Percentiles rank a stretch among this genome's conserved stretches.
Conservation (phyloP, 2,329 filamentous ascomycete species). For the Xylariomycetidae sp. region DNA sequence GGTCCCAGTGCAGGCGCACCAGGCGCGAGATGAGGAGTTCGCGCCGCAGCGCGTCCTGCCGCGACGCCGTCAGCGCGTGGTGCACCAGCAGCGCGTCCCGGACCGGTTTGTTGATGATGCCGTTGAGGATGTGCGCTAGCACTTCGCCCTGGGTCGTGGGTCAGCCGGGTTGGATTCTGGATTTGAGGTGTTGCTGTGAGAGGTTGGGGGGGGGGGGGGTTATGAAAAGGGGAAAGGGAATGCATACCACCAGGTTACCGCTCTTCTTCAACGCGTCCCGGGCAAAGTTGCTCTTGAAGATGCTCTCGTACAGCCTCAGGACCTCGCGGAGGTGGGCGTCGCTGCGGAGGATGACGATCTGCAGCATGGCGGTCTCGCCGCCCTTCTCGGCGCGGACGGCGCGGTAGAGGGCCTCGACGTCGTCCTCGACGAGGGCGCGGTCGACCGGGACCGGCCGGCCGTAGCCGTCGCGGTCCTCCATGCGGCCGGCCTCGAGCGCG, state of each 20-base stretch:
- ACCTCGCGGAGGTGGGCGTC: conserved; percentile 79
- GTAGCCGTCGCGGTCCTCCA: conserved; percentile 69
- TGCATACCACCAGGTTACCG: conserved; percentile 82
- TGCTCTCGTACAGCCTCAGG: conserved; percentile 66
- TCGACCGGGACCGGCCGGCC: conserved; percentile 56
- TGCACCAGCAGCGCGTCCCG: conserved; percentile 86
- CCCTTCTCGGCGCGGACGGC: conserved; percentile 69
- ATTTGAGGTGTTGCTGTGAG: background rate
- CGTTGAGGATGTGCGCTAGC: conserved; percentile 90
- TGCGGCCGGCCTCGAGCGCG: conserved; percentile 74
- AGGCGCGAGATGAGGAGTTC: conserved; percentile 85
- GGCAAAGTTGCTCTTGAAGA: conserved; percentile 76
- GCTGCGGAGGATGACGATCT: conserved; percentile 73
- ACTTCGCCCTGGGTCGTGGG: conserved; percentile 68
- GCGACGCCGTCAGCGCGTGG: conserved; percentile 75
- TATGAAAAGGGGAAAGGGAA: background rate
- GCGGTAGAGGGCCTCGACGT: conserved; percentile 65
- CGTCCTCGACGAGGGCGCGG: conserved; percentile 55
- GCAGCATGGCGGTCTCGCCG: conserved; percentile 82
- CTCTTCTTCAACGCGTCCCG: conserved; percentile 83
- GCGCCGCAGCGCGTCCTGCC: conserved; percentile 65
- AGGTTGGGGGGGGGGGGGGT: background rate
- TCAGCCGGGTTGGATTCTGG: conserved; percentile 1
- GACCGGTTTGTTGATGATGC: conserved; percentile 90
- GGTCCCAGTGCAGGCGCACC: conserved; percentile 89